Conservation (phyloP, 2,329 filamentous ascomycete species). For the Tolypocladium tundrense region DNA sequence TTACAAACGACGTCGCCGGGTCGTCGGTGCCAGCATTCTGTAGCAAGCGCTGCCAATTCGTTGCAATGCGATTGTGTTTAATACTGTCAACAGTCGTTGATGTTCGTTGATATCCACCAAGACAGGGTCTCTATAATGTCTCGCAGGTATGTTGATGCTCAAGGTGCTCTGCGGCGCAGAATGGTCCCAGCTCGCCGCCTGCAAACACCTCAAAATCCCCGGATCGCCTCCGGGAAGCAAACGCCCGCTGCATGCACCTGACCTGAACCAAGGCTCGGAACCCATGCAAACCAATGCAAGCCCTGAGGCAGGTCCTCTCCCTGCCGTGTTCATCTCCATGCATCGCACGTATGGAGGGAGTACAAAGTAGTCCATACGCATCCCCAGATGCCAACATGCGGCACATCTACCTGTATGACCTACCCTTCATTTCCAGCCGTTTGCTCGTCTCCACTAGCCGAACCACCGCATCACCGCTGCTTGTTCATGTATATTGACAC, state of each 20-base stretch:
- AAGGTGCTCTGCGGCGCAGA: neutral
- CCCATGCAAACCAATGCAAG: neutral
- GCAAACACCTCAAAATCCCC: neutral
- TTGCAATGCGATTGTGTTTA: neutral
- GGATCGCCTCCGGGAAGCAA: neutral
- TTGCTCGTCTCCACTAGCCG: neutral
- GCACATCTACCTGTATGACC: neutral
- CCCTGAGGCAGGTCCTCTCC: neutral
- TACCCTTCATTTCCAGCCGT: neutral
- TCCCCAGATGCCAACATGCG: neutral
- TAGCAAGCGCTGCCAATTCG: neutral
- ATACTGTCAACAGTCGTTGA: neutral
- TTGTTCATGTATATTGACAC: neutral
- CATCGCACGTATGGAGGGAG: neutral
- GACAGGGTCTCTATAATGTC: neutral
- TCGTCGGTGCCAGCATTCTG: neutral
- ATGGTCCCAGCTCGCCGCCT: too few relatives aligned
- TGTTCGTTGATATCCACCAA: neutral
- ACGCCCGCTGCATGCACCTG: neutral
- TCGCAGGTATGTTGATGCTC: neutral
- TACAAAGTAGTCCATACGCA: too few relatives aligned
- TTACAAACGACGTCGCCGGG: neutral
- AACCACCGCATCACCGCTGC: neutral
- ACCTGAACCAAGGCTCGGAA: neutral
- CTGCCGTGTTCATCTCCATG: neutral